Evolutionary conservation across 495 filamentous ascomycete genomes (phyloP).

Genomic region (Trichoderma reesei): DNA sequence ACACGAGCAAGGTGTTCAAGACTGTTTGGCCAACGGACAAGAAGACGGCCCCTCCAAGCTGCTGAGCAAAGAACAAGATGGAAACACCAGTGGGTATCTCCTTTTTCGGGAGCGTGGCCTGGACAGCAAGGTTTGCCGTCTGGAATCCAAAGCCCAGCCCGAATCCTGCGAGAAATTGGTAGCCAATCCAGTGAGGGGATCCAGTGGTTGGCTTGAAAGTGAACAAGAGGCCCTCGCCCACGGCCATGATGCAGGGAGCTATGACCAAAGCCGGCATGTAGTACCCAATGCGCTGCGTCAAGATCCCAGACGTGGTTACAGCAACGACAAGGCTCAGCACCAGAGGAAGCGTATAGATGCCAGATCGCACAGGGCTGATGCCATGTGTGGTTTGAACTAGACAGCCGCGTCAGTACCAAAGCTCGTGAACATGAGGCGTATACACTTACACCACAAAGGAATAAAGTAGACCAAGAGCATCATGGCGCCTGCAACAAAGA

Average conservation of each 20-base stretch:
- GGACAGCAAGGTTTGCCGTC: slow-evolving; percentile 52
- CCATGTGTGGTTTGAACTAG: slow-evolving; percentile 64
- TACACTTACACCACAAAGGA: slow-evolving; percentile 64
- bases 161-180: slow-evolving; percentile 60
- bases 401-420: slow-evolving; percentile 15
- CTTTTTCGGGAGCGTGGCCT: slow-evolving; percentile 44
- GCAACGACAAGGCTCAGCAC: slow-evolving; percentile 41
- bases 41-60: slow-evolving; percentile 57
- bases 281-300: slow-evolving; percentile 52
- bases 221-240: slow-evolving; percentile 58
- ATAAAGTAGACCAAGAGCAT: slow-evolving; percentile 59
- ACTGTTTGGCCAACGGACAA: slow-evolving; percentile 54
- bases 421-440: slow-evolving; percentile 65
- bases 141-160: slow-evolving; percentile 69
- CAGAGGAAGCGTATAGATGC: slow-evolving; percentile 51
- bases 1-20: slow-evolving; percentile 49
- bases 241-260: slow-evolving; percentile 47
- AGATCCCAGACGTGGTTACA: slow-evolving; percentile 38
- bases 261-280: slow-evolving; percentile 58
- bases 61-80: slow-evolving; percentile 57
- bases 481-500: slow-evolving; percentile 54
- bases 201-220: slow-evolving; percentile 48
- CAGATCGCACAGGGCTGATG: slow-evolving; percentile 45
- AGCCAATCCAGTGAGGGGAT: slow-evolving; percentile 57
- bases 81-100: slow-evolving; percentile 55